Conservation (phyloP, 306 rosid species). For the Calophaca sinica region DNA sequence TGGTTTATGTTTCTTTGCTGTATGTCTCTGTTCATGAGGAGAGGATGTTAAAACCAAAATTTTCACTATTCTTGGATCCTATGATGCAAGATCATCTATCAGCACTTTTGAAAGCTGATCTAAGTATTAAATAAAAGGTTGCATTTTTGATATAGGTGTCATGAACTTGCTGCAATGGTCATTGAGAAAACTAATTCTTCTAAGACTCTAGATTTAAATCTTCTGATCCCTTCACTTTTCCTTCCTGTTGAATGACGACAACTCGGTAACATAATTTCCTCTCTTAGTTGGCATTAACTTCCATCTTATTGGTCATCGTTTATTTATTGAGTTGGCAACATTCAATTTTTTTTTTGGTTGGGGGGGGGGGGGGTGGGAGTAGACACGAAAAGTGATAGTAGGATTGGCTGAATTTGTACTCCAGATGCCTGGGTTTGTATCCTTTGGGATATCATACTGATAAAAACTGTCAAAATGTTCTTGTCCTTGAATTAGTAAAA, state of each 20-base stretch:
- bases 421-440: too few species aligned
- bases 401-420: too few species aligned
- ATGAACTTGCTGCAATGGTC: not conserved
- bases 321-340: too few species aligned
- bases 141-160: not conserved
- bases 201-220: not conserved
- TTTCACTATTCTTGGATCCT: conserved; percentile 2
- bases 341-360: too few species aligned
- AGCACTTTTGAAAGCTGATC: conserved; percentile 1
- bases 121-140: not conserved
- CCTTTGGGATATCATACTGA: too few species aligned
- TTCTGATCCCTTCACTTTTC: too few species aligned
- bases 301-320: too few species aligned
- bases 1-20: conserved; percentile 4
- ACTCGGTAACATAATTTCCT: too few species aligned
- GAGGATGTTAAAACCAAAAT: conserved; percentile 13
- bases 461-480: not conserved
- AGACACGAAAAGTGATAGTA: too few species aligned
- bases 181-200: not conserved
- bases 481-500: not conserved
- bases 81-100: not conserved
- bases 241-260: too few species aligned
- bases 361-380: too few species aligned
- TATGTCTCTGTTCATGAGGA: not conserved
- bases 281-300: too few species aligned